Evolutionary conservation across 2,329 filamentous ascomycete genomes (phyloP), one percentile per base, ranked within the genome.

Genomic region (Cladosporium sp.): DNA sequence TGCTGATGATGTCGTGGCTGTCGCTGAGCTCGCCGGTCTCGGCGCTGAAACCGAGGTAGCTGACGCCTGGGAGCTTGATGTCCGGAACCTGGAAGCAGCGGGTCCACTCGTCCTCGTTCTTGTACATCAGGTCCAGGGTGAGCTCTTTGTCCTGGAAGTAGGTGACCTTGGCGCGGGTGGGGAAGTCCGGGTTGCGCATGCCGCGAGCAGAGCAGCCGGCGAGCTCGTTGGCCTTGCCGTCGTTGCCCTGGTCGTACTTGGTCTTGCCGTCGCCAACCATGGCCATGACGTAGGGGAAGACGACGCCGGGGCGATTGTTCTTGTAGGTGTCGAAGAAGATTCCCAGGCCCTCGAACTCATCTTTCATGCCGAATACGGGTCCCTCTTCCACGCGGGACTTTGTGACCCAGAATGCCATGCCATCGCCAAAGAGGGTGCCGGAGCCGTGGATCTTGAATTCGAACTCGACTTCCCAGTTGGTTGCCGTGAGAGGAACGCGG

Each of bases 251-350:
- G 83, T 98, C 93, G 80, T 99, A 99, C 16, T 83, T 77, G 7
- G 90, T 96, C 76, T 92, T 84, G 68, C 95, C 94, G 77, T 99
- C 95, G 67, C 95, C 95, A 71, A 93, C 84, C 95, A 98, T 98
- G 68, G 93, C 94, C 93, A 98, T 97, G 74, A 99, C 90, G 76
- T 97, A 97, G 59, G 95, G 95, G 80, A 99, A 99, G 56, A 97
- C 91, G 49, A 92, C 90, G 51, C 95, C 95, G 0, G 95, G 94
- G 16, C 95, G 89, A 83, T 97, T 97, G 84, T 99, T 99, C 88
- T 99, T 99, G 85, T 99, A 99, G 53, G 95, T 99, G 78, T 99
- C 95, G 81, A 99, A 87, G 83, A 97, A 98, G 79, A 99, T 86
- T 63, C 93, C 95, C 56, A 99, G 85, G 5, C 95, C 95, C 78